Evolutionary conservation across 305 asterid genomes (phyloP).

Genomic region (Fraxinus sp.): DNA sequence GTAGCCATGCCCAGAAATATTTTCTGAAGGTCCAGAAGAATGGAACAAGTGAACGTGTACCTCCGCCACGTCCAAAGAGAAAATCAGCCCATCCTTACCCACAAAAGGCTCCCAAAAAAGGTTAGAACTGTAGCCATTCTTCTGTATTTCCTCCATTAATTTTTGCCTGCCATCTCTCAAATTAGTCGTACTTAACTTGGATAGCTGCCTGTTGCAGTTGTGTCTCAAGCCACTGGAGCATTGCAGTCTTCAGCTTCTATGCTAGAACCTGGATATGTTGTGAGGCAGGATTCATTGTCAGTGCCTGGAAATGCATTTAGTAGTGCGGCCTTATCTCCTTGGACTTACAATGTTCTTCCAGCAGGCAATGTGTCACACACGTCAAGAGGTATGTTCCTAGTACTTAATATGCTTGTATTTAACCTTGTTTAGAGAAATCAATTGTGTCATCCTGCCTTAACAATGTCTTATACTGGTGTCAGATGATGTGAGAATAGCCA

Average conservation of each 20-base stretch:
- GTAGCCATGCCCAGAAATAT: slow-evolving; percentile 95
- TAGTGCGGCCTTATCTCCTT: slow-evolving; percentile 46
- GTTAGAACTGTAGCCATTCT: slow-evolving; percentile 30
- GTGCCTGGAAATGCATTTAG: slow-evolving; percentile 39
- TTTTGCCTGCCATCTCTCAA: not conserved
- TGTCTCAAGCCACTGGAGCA: slow-evolving; percentile 42
- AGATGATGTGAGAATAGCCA: slow-evolving; percentile 52
- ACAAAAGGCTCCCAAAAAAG: slow-evolving; percentile 74
- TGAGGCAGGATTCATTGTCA: slow-evolving; percentile 45
- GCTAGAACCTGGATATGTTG: slow-evolving; percentile 45
- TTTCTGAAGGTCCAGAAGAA: slow-evolving; percentile 87
- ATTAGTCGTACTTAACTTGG: not conserved
- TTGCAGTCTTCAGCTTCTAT: slow-evolving; percentile 47
- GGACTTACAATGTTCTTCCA: slow-evolving; percentile 47
- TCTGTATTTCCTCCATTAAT: not conserved
- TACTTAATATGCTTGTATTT: slow-evolving; percentile 9
- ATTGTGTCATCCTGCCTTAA: not conserved
- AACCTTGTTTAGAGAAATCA: slow-evolving; percentile 9
- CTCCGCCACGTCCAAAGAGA: slow-evolving; percentile 97
- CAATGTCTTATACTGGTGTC: slow-evolving; percentile 18
- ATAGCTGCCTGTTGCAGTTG: slow-evolving; percentile 32
- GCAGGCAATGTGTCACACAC: slow-evolving; percentile 32
- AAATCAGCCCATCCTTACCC: slow-evolving; percentile 95
- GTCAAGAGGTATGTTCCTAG: slow-evolving; percentile 45
- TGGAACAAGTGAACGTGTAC: slow-evolving; percentile 79